Conservation (phyloP, 106 monocot genomes). For the Allium cepa region DNA sequence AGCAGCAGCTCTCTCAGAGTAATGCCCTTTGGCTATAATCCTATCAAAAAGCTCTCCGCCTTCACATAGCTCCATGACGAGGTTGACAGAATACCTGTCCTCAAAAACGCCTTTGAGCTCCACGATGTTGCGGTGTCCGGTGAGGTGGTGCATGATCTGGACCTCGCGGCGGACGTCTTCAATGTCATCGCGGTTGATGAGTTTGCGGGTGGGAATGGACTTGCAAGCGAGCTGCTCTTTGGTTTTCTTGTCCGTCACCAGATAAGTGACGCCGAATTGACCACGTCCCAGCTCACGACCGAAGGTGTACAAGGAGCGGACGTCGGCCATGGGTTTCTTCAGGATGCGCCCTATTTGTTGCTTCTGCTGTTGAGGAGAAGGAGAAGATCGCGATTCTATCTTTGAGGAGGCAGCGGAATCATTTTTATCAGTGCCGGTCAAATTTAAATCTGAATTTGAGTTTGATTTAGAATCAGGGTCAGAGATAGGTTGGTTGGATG, state of each 20-base stretch:
- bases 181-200: conserved; percentile 35
- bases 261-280: conserved; percentile 62
- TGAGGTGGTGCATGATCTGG: conserved; percentile 80
- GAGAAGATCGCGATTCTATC: background rate
- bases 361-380: background rate
- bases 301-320: conserved; percentile 42
- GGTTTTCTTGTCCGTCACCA: conserved; percentile 32
- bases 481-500: background rate
- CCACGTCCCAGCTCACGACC: conserved; percentile 61
- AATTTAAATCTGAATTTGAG: background rate
- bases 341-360: conserved; percentile 34
- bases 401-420: background rate
- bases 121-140: conserved; percentile 64
- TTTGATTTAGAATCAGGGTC: background rate
- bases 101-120: conserved; percentile 56
- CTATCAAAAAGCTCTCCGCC: conserved; percentile 83
- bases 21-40: conserved; percentile 54
- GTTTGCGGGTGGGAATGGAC: conserved; percentile 60
- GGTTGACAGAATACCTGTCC: conserved; percentile 67
- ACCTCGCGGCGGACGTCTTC: conserved; percentile 66
- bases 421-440: background rate
- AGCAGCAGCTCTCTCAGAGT: conserved; percentile 50
- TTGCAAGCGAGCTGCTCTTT: conserved; percentile 54
- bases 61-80: conserved; percentile 82
- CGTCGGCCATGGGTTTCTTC: conserved; percentile 44